Percentiles rank a stretch among this genome's conserved stretches.
phyloP scores from a whole-genome alignment of 495 filamentous ascomycete species.

The Penicillium ochrochloron region DNA sequence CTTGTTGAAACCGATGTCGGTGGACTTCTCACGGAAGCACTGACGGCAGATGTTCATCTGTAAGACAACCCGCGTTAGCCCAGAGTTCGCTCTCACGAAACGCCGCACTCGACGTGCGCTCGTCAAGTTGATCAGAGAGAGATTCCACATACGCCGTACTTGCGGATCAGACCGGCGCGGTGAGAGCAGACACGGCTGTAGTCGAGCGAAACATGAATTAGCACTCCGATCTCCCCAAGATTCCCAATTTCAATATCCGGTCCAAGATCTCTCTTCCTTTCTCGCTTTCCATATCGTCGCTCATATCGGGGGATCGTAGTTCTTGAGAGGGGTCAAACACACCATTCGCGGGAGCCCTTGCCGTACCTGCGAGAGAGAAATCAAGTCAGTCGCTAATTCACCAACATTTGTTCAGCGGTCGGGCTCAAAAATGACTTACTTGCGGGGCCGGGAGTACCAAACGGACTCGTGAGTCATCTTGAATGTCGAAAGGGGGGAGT shows the following conservation, averaged over 20 bases:
- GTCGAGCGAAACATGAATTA: constrained; percentile 29
- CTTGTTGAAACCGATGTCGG: constrained; percentile 98
- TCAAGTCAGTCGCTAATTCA: constrained; percentile 23
- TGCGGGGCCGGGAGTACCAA: constrained; percentile 98
- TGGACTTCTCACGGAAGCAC: constrained; percentile 97
- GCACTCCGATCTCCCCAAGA: constrained; percentile 25
- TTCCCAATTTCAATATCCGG: constrained; percentile 17
- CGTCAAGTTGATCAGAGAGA: background rate
- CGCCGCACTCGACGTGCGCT: constrained; percentile 9
- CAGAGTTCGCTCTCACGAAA: background rate
- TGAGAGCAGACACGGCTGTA: constrained; percentile 93
- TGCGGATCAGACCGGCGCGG: constrained; percentile 94
- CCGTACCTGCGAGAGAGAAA: constrained; percentile 55
- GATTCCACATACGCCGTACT: constrained; percentile 83
- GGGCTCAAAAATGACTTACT: constrained; percentile 53
- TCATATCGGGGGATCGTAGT: constrained; percentile 20
- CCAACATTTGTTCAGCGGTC: constrained; percentile 13
- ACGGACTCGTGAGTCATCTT: constrained; percentile 99
- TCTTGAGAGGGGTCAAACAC: constrained; percentile 36
- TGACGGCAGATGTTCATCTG: constrained; percentile 96
- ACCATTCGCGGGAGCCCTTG: constrained; percentile 93
- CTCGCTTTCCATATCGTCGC: constrained; percentile 11
- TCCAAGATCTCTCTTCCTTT: background rate
- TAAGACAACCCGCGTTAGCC: constrained; percentile 33
- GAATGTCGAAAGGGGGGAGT: constrained; percentile 44